Base-by-base conservation (phyloP, 148 eudicot species). In the Chenopodium formosanum region DNA sequence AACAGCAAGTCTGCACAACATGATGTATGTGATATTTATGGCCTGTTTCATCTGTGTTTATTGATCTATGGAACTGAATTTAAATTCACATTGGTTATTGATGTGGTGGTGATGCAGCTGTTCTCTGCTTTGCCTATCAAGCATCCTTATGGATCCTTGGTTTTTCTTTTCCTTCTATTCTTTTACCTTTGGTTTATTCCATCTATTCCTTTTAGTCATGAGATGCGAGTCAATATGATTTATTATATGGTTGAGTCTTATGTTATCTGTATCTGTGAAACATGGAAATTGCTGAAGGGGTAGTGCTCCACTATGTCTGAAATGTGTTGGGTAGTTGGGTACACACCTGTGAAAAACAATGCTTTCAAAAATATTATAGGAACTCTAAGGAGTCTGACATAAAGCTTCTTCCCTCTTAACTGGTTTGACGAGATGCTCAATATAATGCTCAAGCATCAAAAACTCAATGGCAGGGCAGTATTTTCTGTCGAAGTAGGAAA, bases 11-110 rank as follows among this genome's bases (percentile, higher is more conserved):
- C 88, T 46, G 68, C 89, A 66, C 62, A 75, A 86, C 81, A 85
- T 48, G 92, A 93, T 87, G 98, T 95, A 95, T 67, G 92, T 84
- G 83, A 47, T 70, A 80, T 58, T 69, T 25, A 53, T 53, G 1
- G 58, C 20, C 14, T 80, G 4, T 34, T 25, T 27, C 56, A 46
- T 68, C 66, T 70, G 53, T 75, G 19, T 58, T 62, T 76, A 48
- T 22, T 68, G 7, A 34, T 16, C 3, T 53, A 12, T 53, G 20
- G 58, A 12, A 53, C 58, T 53, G 19, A 11, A 53, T 53, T 2
- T 53, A 53, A 11, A 53, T 14, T 53, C 58, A 12, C 58, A 13
- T 48, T 53, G 16, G 58, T 53, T 14, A 11, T 53, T 53, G 58
- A 53, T 16, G 17, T 53, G 58, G 58, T 53, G 58, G 58, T 53